These are phyloP conservation scores for Lolium multiflorum DNA, from an alignment of 176 grass and related monocot genomes.

Conservation along the genomic window DNA sequence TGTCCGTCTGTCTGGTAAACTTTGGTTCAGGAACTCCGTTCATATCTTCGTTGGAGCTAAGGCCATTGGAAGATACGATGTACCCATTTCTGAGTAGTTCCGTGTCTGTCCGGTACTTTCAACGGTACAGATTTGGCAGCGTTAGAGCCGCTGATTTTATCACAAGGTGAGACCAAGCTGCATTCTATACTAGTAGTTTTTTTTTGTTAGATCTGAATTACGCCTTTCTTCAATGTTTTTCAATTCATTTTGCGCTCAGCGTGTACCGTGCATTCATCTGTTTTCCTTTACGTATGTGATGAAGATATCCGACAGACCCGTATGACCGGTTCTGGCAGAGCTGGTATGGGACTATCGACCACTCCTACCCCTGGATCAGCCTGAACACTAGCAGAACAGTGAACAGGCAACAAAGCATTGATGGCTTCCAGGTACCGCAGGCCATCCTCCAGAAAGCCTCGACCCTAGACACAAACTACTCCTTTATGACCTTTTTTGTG, in stretches of 20 bases:
- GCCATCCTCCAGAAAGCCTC: neutral
- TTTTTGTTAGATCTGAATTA: too few relatives aligned
- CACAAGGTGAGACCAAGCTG: too few relatives aligned
- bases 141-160: too few relatives aligned
- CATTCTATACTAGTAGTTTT: too few relatives aligned
- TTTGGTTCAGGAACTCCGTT: neutral
- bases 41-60: conserved; percentile 19
- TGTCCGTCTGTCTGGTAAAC: conserved; percentile 24
- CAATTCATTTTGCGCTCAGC: too few relatives aligned
- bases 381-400: neutral
- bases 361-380: neutral
- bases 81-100: conserved; percentile 9
- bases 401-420: neutral
- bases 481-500: neutral
- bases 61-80: neutral
- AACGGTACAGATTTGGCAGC: neutral
- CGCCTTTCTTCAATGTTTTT: too few relatives aligned
- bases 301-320: too few relatives aligned
- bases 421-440: conserved; percentile 10
- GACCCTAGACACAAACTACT: neutral
- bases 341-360: too few relatives aligned
- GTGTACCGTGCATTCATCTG: too few relatives aligned
- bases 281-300: too few relatives aligned
- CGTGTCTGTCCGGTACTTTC: neutral
- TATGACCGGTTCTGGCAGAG: too few relatives aligned